Percentiles rank a stretch among this genome's conserved stretches.
phyloP scores from a whole-genome alignment of 768 basidiomycete genomes.

The Termitomyces sp. region DNA sequence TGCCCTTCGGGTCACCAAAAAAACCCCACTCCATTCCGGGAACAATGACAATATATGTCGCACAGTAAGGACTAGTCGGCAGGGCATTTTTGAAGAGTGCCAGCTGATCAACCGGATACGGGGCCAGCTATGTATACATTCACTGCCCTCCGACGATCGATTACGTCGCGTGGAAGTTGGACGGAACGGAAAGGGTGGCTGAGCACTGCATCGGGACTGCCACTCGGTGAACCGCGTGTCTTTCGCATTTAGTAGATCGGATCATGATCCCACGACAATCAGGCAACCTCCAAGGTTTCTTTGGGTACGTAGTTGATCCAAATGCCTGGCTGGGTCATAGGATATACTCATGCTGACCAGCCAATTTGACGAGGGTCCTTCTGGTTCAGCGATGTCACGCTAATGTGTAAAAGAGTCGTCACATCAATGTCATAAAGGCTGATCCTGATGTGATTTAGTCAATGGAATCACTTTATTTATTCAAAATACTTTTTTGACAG shows the following conservation, averaged over 20 bases:
- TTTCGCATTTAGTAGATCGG: slow-evolving; percentile 1
- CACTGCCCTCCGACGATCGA: not conserved
- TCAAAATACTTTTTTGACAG: not conserved
- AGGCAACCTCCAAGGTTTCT: not conserved
- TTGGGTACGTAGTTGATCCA: not conserved
- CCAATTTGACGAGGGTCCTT: not conserved
- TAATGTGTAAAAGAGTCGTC: not conserved
- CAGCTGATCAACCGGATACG: not conserved
- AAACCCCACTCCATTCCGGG: not conserved
- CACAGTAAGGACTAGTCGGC: not conserved
- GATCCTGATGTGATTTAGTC: not conserved
- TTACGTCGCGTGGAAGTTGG: slow-evolving; percentile 9
- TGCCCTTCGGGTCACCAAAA: not conserved
- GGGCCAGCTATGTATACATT: not conserved
- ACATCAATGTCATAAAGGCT: not conserved
- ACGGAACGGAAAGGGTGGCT: slow-evolving; percentile 8
- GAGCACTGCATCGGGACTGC: slow-evolving; percentile 6
- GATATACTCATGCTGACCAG: not conserved
- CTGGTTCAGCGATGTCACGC: not conserved
- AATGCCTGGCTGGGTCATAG: not conserved
- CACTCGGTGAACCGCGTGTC: slow-evolving; percentile 8
- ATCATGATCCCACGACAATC: slow-evolving; percentile 1
- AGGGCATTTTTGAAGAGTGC: slow-evolving; percentile 1
- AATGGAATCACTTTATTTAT: not conserved
- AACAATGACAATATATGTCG: not conserved